These are phyloP conservation scores for Ascochyta pisi DNA, from an alignment of 2,329 filamentous ascomycete species.

Conservation along the genomic window DNA sequence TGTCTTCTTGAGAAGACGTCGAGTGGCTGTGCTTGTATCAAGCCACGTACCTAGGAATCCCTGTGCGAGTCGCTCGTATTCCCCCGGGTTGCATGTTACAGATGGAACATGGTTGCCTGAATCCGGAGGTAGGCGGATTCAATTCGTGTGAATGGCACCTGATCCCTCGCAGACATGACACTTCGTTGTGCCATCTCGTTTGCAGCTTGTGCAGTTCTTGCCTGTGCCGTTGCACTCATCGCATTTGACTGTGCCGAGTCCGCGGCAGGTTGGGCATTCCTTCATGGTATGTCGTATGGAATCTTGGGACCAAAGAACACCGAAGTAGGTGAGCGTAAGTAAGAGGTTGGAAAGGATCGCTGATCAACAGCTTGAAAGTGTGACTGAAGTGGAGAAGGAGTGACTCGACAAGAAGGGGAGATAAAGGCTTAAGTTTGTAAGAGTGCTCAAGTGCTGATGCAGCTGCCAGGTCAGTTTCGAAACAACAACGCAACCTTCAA, in stretches of 20 bases:
- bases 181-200: slow-evolving; percentile 34
- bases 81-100: slow-evolving; percentile 18
- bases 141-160: slow-evolving; percentile 43
- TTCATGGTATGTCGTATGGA: slow-evolving; percentile 24
- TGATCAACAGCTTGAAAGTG: slow-evolving; percentile 3
- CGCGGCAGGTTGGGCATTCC: slow-evolving; percentile 44
- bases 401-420: slow-evolving; percentile 6
- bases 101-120: slow-evolving; percentile 10
- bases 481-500: slow-evolving; percentile 22
- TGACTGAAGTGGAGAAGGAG: slow-evolving; percentile 4
- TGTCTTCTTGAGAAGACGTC: neutral
- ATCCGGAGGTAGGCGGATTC: slow-evolving; percentile 14
- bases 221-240: slow-evolving; percentile 42
- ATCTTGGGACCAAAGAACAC: slow-evolving; percentile 3
- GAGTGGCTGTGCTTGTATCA: slow-evolving; percentile 11
- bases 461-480: slow-evolving; percentile 24
- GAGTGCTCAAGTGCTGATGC: slow-evolving; percentile 11
- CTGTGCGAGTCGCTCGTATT: slow-evolving; percentile 19
- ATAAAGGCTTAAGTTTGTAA: neutral
- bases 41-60: slow-evolving; percentile 24
- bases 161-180: slow-evolving; percentile 45
- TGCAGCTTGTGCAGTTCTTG: slow-evolving; percentile 36
- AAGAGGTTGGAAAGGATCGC: neutral
- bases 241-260: slow-evolving; percentile 44
- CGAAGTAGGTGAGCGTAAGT: slow-evolving; percentile 4